Evolutionary conservation across 257 asterid species (phyloP).

Genomic region (Knoxia roxburghii): DNA sequence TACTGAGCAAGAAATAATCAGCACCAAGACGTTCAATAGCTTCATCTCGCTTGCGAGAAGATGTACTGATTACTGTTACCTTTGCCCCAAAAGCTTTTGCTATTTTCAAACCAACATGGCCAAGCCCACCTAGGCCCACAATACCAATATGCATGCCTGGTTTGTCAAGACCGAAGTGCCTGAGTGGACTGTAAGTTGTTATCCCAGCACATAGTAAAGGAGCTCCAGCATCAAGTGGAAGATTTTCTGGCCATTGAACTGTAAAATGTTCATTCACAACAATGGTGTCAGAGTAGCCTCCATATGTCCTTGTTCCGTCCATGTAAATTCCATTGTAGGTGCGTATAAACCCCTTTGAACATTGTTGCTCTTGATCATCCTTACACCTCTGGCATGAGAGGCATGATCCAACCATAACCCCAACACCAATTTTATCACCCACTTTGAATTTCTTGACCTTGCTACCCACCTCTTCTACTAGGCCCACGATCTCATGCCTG

Average conservation of each 20-base stretch:
- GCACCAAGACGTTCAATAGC: slow-evolving; percentile 14
- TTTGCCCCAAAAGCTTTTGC: slow-evolving; percentile 7
- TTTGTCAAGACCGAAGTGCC: slow-evolving; percentile 11
- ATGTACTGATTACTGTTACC: slow-evolving; percentile 1
- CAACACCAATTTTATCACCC: slow-evolving; percentile 11
- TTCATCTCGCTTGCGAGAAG: slow-evolving; percentile 3
- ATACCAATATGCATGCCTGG: slow-evolving; percentile 10
- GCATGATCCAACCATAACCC: slow-evolving; percentile 10
- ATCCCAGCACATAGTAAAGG: slow-evolving; percentile 13
- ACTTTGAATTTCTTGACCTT: slow-evolving; percentile 8
- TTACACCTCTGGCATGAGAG: slow-evolving; percentile 1
- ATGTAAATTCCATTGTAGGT: slow-evolving; percentile 6
- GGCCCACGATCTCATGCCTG: slow-evolving; percentile 10
- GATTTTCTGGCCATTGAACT: slow-evolving; percentile 4
- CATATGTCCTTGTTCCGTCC: slow-evolving; percentile 11
- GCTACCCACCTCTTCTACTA: slow-evolving; percentile 12
- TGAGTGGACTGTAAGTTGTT: slow-evolving; percentile 9
- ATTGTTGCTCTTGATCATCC: neutral
- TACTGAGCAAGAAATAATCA: slow-evolving; percentile 12
- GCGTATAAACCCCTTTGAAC: slow-evolving; percentile 3
- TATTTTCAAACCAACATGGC: slow-evolving; percentile 11
- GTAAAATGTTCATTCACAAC: slow-evolving; percentile 5
- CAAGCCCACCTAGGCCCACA: slow-evolving; percentile 13
- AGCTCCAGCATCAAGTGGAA: slow-evolving; percentile 13
- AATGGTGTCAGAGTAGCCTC: slow-evolving; percentile 9